Evolutionary conservation across 805 yeast genomes (phyloP).

Genomic region (Teunomyces pallodes): DNA sequence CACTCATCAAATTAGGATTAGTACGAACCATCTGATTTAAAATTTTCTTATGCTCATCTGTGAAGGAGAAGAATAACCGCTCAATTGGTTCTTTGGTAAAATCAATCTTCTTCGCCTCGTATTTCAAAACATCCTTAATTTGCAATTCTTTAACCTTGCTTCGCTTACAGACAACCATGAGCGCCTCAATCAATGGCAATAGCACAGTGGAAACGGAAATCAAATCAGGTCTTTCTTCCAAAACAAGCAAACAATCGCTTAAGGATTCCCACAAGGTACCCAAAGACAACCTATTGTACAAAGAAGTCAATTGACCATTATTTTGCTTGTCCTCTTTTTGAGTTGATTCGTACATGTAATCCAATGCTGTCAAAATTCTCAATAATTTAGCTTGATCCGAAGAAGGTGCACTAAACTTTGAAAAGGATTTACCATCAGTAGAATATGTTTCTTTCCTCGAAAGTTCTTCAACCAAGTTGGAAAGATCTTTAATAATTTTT

Average conservation of each 20-base stretch:
- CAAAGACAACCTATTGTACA: constrained; percentile 68
- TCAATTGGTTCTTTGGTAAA: constrained; percentile 75
- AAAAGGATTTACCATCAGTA: constrained; percentile 52
- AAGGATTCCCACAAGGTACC: constrained; percentile 84
- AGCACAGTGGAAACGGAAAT: constrained; percentile 67
- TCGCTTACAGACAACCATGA: constrained; percentile 96
- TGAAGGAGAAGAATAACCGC: constrained; percentile 76
- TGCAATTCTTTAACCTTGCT: constrained; percentile 60
- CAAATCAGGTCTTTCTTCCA: constrained; percentile 58
- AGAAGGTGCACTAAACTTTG: constrained; percentile 71
- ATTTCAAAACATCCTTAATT: constrained; percentile 53
- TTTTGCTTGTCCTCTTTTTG: constrained; percentile 28
- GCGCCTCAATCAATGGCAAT: constrained; percentile 82
- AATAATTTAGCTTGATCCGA: constrained; percentile 89
- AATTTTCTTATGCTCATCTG: constrained; percentile 83
- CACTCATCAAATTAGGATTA: constrained; percentile 91
- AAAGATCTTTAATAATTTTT: constrained; percentile 53
- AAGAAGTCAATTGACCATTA: constrained; percentile 48
- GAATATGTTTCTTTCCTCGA: constrained; percentile 31
- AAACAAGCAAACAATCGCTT: constrained; percentile 63
- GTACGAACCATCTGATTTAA: constrained; percentile 88
- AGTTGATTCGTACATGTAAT: constrained; percentile 63
- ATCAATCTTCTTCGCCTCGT: constrained; percentile 62
- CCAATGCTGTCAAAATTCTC: constrained; percentile 82
- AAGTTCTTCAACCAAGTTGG: constrained; percentile 47